These are phyloP conservation scores for Pinus tabuliformis DNA, from an alignment of 75 land plant genomes.

Conservation along the genomic window DNA sequence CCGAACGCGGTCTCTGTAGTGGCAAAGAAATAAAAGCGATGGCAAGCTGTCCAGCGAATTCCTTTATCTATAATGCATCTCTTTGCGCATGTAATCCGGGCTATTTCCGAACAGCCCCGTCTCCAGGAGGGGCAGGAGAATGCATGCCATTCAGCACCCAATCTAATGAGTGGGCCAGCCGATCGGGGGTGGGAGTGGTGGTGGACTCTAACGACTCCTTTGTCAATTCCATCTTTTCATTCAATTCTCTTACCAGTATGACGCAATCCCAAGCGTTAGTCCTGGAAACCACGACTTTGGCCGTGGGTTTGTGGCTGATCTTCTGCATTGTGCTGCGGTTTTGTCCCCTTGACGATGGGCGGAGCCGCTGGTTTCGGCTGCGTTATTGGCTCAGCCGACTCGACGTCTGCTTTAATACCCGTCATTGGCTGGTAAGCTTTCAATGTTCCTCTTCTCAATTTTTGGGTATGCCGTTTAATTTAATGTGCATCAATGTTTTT, in stretches of 20 bases:
- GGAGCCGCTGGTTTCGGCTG: conserved; percentile 38
- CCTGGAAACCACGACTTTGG: conserved; percentile 44
- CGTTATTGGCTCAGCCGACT: conserved; percentile 62
- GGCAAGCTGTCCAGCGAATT: conserved; percentile 31
- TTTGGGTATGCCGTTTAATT: background rate
- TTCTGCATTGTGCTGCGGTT: conserved; percentile 40
- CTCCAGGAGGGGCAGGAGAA: background rate
- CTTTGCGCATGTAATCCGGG: conserved; percentile 63
- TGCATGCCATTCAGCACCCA: conserved; percentile 28
- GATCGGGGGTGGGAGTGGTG: conserved; percentile 12
- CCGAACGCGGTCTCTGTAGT: too few relatives aligned
- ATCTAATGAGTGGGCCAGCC: background rate
- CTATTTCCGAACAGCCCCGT: background rate
- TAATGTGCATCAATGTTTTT: too few relatives aligned
- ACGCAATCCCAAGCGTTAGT: conserved; percentile 72
- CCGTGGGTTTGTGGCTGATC: conserved; percentile 41
- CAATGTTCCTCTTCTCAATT: background rate
- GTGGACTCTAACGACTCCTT: conserved; percentile 25
- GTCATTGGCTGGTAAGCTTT: conserved; percentile 61
- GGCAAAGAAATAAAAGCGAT: background rate
- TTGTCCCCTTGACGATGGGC: conserved; percentile 21
- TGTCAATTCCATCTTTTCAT: conserved; percentile 27
- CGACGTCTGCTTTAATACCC: conserved; percentile 46
- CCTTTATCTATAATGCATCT: conserved; percentile 37
- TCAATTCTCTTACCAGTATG: conserved; percentile 43